phyloP scores from a whole-genome alignment of 2,329 filamentous ascomycete species.

The Bipolaris zeicola region DNA sequence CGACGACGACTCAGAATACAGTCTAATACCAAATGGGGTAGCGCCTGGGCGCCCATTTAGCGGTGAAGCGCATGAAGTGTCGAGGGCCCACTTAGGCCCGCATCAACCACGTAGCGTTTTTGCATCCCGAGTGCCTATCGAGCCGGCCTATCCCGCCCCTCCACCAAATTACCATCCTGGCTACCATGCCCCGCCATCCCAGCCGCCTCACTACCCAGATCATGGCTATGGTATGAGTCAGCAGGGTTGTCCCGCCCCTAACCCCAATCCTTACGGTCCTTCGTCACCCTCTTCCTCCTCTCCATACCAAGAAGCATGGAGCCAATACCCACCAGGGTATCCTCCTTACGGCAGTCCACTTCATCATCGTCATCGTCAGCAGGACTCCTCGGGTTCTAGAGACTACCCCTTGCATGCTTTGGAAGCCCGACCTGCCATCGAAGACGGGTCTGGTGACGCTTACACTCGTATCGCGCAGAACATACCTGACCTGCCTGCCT shows the following conservation, averaged over 20 bases:
- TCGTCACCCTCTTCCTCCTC: constrained; percentile 45
- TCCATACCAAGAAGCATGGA: constrained; percentile 46
- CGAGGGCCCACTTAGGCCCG: constrained; percentile 32
- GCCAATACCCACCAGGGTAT: constrained; percentile 44
- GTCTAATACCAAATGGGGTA: constrained; percentile 30
- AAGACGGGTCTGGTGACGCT: constrained; percentile 46
- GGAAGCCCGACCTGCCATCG: constrained; percentile 41
- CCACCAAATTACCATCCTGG: constrained; percentile 61
- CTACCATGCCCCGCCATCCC: constrained; percentile 43
- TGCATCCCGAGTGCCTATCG: constrained; percentile 44
- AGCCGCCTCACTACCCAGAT: constrained; percentile 44
- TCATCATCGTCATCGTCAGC: constrained; percentile 29
- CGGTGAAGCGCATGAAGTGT: constrained; percentile 39
- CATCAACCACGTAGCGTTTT: constrained; percentile 40
- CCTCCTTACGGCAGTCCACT: constrained; percentile 43
- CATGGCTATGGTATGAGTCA: constrained; percentile 45
- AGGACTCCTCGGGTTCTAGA: constrained; percentile 47
- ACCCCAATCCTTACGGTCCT: constrained; percentile 40
- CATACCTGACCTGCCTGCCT: constrained; percentile 47
- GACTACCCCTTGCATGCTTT: constrained; percentile 39
- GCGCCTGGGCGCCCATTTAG: constrained; percentile 32
- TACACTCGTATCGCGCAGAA: constrained; percentile 47
- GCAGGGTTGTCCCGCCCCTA: constrained; percentile 35
- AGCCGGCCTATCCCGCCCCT: constrained; percentile 57
- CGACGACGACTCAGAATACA: constrained; percentile 41